Percentiles rank a stretch among this genome's conserved stretches.
These are phyloP conservation scores for Solanum chacoense DNA, from an alignment of 305 asterid species.

Conservation along the genomic window DNA sequence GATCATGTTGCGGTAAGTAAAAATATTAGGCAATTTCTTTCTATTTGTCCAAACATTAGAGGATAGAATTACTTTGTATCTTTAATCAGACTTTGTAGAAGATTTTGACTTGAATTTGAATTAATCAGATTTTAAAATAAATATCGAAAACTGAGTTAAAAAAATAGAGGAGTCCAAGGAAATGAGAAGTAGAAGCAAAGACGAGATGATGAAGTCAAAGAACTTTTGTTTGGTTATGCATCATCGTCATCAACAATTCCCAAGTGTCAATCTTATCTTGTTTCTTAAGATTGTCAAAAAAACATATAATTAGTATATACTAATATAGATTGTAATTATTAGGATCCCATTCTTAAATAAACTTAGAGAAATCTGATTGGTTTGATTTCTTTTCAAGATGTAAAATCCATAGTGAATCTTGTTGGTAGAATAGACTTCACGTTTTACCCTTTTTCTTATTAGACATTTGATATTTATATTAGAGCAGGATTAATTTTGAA, in stretches of 20 bases:
- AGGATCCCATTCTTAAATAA: not conserved
- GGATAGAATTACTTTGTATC: not conserved
- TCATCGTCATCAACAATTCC: not conserved
- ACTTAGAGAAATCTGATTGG: not conserved
- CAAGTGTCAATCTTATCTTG: slow-evolving; percentile 4
- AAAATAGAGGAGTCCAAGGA: not conserved
- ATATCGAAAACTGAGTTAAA: not conserved
- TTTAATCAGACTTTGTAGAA: not conserved
- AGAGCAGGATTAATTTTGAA: rapidly evolving
- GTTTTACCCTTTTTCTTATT: not conserved
- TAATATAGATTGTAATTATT: not conserved
- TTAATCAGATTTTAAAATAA: not conserved
- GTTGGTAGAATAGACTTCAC: not conserved
- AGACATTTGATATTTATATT: no score
- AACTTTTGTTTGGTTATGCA: not conserved
- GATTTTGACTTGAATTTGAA: not conserved
- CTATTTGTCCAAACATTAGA: not conserved
- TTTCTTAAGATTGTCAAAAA: not conserved
- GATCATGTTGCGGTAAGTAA: not conserved
- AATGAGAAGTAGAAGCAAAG: not conserved
- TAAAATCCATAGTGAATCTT: not conserved
- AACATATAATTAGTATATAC: not conserved
- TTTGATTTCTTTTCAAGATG: not conserved
- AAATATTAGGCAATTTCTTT: not conserved
- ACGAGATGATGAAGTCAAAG: not conserved